These are phyloP conservation scores for Anthracocystis walkeri DNA, from an alignment of 1,284 basidiomycete genomes.

Conservation along the genomic window DNA sequence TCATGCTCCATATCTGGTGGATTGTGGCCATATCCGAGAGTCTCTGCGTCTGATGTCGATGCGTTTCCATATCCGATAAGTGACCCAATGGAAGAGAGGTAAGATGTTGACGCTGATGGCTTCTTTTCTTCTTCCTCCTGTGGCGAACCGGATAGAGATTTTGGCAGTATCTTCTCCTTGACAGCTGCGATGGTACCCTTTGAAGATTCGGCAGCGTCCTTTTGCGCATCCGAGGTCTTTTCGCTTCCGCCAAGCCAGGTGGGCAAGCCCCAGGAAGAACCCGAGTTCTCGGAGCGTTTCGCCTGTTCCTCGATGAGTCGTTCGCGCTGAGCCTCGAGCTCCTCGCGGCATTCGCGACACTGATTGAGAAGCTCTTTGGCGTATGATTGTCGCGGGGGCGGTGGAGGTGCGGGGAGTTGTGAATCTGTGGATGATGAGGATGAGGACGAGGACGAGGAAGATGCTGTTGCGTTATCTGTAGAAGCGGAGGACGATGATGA, in stretches of 20 bases:
- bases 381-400: conserved; percentile 61
- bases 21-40: conserved; percentile 28
- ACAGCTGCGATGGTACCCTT: conserved; percentile 30
- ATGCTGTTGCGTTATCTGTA: neutral
- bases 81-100: conserved; percentile 34
- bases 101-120: conserved; percentile 21
- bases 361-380: conserved; percentile 66
- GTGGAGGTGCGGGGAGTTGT: conserved; percentile 42
- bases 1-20: conserved; percentile 60
- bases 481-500: conserved; percentile 19
- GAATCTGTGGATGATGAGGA: conserved; percentile 18
- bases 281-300: conserved; percentile 13
- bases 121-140: conserved; percentile 3
- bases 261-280: conserved; percentile 29
- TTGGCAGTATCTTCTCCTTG: conserved; percentile 37
- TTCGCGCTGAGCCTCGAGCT: conserved; percentile 53
- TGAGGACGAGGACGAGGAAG: conserved; percentile 25
- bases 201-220: conserved; percentile 9
- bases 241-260: conserved; percentile 43
- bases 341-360: conserved; percentile 62
- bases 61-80: conserved; percentile 33
- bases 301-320: conserved; percentile 27
- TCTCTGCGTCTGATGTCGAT: conserved; percentile 14
- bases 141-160: conserved; percentile 9
- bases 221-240: conserved; percentile 6